phyloP scores from a whole-genome alignment of 768 basidiomycete genomes.

The Dentipellis sp. region DNA sequence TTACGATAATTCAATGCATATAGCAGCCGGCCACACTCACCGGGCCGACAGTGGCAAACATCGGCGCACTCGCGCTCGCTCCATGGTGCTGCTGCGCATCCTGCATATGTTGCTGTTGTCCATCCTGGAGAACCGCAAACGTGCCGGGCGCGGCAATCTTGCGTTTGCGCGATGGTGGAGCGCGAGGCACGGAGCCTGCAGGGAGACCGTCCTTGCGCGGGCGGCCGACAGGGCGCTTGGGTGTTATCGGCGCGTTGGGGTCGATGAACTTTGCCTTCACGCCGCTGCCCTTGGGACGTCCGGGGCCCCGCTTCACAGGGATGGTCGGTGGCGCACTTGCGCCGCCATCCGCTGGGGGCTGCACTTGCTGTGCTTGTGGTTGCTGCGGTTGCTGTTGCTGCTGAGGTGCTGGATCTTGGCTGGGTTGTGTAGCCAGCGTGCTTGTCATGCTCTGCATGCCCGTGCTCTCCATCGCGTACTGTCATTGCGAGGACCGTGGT shows the following conservation, averaged over 20 bases:
- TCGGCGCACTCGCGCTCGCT: no score
- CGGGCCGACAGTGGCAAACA: no score
- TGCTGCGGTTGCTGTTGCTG: neutral
- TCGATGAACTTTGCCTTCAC: slow-evolving; percentile 43
- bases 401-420: neutral
- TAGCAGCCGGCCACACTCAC: no score
- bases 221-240: slow-evolving; percentile 72
- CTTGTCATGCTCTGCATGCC: neutral
- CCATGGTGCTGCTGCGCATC: no score
- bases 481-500: no score
- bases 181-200: slow-evolving; percentile 52
- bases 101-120: neutral
- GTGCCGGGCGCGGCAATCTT: slow-evolving; percentile 21
- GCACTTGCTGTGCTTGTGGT: neutral
- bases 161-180: slow-evolving; percentile 20
- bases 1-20: neutral
- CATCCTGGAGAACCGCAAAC: slow-evolving; percentile 15
- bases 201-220: slow-evolving; percentile 78
- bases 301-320: slow-evolving; percentile 58
- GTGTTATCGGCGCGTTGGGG: slow-evolving; percentile 35
- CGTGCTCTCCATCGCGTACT: neutral
- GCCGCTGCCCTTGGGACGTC: slow-evolving; percentile 72
- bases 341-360: neutral
- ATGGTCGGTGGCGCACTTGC: slow-evolving; percentile 3
- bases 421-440: slow-evolving; percentile 6